Evolutionary conservation across 169 alveolate species (phyloP).

Genomic region (Plasmodium cynomolgi): DNA sequence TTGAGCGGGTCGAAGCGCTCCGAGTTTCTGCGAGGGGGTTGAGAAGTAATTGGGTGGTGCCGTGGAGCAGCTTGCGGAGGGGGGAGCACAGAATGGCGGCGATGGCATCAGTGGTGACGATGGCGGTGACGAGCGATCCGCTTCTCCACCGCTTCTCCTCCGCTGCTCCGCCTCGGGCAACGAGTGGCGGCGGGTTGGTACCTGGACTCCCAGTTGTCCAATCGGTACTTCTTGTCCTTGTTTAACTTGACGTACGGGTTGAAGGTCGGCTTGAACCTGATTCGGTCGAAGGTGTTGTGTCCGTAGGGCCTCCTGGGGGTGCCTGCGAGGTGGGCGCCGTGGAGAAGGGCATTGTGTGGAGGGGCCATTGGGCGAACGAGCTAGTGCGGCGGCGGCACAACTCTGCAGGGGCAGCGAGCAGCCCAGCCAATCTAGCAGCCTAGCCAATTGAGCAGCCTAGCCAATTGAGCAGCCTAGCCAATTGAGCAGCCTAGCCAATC

Average conservation of each 20-base stretch:
- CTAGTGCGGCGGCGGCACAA: neutral
- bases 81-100: too few relatives aligned
- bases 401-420: too few relatives aligned
- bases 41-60: neutral
- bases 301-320: constrained; percentile 91
- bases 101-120: too few relatives aligned
- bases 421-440: too few relatives aligned
- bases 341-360: neutral
- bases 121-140: neutral
- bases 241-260: constrained; percentile 89
- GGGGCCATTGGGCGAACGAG: neutral
- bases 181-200: constrained; percentile 29
- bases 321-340: constrained; percentile 56
- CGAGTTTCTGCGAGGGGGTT: constrained; percentile 80
- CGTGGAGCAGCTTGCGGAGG: too few relatives aligned
- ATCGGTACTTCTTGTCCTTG: constrained; percentile 86
- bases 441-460: too few relatives aligned
- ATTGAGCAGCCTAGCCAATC: too few relatives aligned
- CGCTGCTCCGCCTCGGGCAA: too few relatives aligned
- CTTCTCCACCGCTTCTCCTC: too few relatives aligned
- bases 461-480: too few relatives aligned
- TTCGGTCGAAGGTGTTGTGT: constrained; percentile 86
- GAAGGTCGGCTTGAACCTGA: constrained; percentile 88
- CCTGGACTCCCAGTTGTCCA: constrained; percentile 92
- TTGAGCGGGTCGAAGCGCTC: constrained; percentile 87